Percentiles rank a stretch among this genome's conserved stretches.
These are phyloP conservation scores for Punica granatum DNA, from an alignment of 345 rosid genomes.

Conservation along the genomic window DNA sequence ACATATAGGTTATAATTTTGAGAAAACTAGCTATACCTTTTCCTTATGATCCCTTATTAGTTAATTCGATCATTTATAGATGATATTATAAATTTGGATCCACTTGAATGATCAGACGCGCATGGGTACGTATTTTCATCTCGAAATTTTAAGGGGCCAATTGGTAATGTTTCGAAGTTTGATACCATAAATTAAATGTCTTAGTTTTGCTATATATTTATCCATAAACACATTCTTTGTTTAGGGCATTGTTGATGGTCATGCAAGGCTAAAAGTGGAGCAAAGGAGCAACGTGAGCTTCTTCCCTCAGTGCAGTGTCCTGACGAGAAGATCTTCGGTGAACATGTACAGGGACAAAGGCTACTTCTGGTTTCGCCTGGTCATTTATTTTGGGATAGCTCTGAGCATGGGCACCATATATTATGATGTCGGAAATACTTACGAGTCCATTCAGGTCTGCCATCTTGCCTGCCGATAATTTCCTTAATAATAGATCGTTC, in stretches of 20 bases:
- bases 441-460: constrained; percentile 8
- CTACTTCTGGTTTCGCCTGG: constrained; percentile 10
- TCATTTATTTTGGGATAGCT: neutral
- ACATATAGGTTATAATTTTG: no score
- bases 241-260: neutral
- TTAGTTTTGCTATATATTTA: neutral
- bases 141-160: no score
- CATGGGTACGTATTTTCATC: no score
- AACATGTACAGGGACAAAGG: constrained; percentile 15
- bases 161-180: no score
- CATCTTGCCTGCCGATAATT: neutral
- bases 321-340: constrained; percentile 6
- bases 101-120: no score
- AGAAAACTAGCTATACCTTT: no score
- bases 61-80: no score
- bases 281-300: neutral
- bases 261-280: neutral
- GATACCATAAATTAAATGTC: no score
- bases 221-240: neutral
- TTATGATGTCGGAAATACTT: neutral
- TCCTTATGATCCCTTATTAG: no score
- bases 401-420: constrained; percentile 3
- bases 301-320: constrained; percentile 3
- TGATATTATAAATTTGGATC: no score
- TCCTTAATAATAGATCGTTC: no score